Percentiles rank a stretch among this genome's conserved stretches.
Evolutionary conservation across 345 rosid genomes (phyloP).

Genomic region (Eutrema heterophyllum): DNA sequence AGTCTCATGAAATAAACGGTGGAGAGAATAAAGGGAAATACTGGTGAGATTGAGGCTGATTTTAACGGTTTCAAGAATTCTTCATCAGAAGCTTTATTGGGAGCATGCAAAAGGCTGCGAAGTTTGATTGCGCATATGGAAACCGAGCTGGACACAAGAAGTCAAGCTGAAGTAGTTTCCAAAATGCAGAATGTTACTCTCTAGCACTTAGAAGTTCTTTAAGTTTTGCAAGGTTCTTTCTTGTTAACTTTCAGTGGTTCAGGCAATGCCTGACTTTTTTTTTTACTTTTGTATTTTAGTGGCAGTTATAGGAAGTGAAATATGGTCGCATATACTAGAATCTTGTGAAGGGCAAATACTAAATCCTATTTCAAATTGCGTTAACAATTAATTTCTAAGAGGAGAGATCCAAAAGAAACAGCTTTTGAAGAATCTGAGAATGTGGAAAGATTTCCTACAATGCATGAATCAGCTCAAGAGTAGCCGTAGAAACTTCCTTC

Average conservation of each 20-base stretch:
- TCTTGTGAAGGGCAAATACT: neutral
- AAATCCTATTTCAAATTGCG: conserved; percentile 13
- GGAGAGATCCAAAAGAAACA: conserved; percentile 20
- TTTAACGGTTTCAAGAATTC: conserved; percentile 36
- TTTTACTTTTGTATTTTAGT: neutral
- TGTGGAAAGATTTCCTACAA: conserved; percentile 8
- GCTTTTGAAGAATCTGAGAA: conserved; percentile 7
- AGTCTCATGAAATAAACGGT: conserved; percentile 40
- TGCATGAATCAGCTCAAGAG: conserved; percentile 16
- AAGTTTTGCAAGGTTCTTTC: neutral
- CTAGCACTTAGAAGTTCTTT: neutral
- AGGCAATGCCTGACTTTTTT: neutral
- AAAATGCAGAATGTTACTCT: conserved; percentile 43
- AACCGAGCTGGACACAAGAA: conserved; percentile 30
- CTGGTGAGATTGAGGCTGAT: conserved; percentile 34
- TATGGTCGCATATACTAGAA: neutral
- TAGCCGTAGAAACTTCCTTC: neutral
- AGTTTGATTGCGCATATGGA: conserved; percentile 34
- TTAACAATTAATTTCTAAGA: neutral
- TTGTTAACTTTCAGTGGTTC: neutral
- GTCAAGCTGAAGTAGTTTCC: conserved; percentile 30
- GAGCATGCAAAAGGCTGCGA: conserved; percentile 43
- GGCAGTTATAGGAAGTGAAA: neutral
- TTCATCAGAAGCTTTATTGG: conserved; percentile 37
- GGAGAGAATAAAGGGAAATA: conserved; percentile 33